Percentiles rank a stretch among this genome's conserved stretches.
These are phyloP conservation scores for Cercospora janseana DNA, from an alignment of 2,329 filamentous ascomycete species.

Conservation along the genomic window DNA sequence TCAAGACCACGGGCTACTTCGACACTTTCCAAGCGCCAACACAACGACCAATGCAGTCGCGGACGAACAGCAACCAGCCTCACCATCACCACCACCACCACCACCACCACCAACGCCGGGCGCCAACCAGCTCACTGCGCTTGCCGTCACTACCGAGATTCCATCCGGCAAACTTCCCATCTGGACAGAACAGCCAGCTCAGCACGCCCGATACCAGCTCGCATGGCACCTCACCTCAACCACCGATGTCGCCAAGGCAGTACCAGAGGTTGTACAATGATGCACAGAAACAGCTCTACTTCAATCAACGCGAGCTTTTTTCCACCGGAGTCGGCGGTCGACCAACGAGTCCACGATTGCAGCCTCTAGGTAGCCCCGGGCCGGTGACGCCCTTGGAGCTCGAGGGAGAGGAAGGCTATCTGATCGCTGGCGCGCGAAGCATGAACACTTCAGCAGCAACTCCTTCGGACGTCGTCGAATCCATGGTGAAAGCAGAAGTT, in stretches of 20 bases:
- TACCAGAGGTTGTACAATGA: slow-evolving; percentile 48
- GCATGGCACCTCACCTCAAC: slow-evolving; percentile 41
- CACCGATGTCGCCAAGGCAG: slow-evolving; percentile 46
- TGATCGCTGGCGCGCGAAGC: slow-evolving; percentile 45
- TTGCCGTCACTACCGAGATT: slow-evolving; percentile 53
- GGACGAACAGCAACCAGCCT: slow-evolving; percentile 33
- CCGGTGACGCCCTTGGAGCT: slow-evolving; percentile 55
- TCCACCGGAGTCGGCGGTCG: slow-evolving; percentile 35
- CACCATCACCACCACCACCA: slow-evolving; percentile 19
- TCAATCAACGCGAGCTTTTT: slow-evolving; percentile 48
- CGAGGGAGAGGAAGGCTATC: slow-evolving; percentile 45
- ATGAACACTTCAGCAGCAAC: slow-evolving; percentile 22
- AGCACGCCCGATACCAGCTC: slow-evolving; percentile 40
- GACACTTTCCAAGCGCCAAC: slow-evolving; percentile 35
- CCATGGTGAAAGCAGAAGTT: slow-evolving; percentile 48
- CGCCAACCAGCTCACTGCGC: slow-evolving; percentile 40
- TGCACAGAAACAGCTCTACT: slow-evolving; percentile 49
- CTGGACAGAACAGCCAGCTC: slow-evolving; percentile 37
- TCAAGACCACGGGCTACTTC: slow-evolving; percentile 32
- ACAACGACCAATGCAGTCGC: slow-evolving; percentile 32
- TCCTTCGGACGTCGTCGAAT: slow-evolving; percentile 44
- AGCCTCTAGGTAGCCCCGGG: slow-evolving; percentile 51
- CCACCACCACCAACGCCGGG: slow-evolving; percentile 31
- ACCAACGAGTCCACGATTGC: slow-evolving; percentile 50
- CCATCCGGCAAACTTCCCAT: slow-evolving; percentile 53